Evolutionary conservation across 2,329 filamentous ascomycete species (phyloP).

Genomic region (Aureobasidium subglaciale): DNA sequence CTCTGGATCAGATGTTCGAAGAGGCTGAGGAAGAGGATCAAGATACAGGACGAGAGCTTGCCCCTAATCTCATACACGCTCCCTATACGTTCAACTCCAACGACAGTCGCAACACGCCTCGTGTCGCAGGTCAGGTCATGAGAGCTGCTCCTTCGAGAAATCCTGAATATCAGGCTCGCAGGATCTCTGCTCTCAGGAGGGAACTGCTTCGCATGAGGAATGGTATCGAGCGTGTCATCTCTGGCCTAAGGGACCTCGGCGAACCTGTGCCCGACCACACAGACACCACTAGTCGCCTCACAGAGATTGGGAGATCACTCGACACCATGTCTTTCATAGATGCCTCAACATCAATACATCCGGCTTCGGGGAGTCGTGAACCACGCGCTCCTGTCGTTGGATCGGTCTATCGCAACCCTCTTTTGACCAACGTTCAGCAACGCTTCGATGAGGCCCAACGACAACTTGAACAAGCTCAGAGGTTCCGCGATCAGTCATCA

Average conservation of each 20-base stretch:
- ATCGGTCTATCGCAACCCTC: slow-evolving; percentile 19
- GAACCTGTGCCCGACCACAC: slow-evolving; percentile 28
- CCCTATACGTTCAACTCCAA: neutral
- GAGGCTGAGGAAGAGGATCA: slow-evolving; percentile 24
- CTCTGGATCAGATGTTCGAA: slow-evolving; percentile 28
- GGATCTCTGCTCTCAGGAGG: slow-evolving; percentile 30
- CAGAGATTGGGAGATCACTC: slow-evolving; percentile 25
- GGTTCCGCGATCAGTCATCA: slow-evolving; percentile 27
- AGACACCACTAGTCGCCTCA: slow-evolving; percentile 25
- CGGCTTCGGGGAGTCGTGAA: neutral
- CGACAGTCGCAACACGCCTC: neutral
- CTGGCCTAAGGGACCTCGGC: slow-evolving; percentile 30
- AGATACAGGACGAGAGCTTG: neutral
- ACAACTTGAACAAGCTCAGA: slow-evolving; percentile 27
- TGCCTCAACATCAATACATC: neutral
- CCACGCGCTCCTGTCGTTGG: slow-evolving; percentile 11
- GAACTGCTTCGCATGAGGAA: slow-evolving; percentile 32
- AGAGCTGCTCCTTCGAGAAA: slow-evolving; percentile 23
- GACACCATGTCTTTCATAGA: slow-evolving; percentile 21
- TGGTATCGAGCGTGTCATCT: slow-evolving; percentile 32
- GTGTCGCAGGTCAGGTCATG: slow-evolving; percentile 15
- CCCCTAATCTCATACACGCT: neutral
- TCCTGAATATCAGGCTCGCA: slow-evolving; percentile 29
- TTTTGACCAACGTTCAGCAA: slow-evolving; percentile 23
- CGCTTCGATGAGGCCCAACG: slow-evolving; percentile 26